Percentiles rank a stretch among this genome's conserved stretches.
phyloP scores from a whole-genome alignment of 768 basidiomycete genomes.

The Naematelia aurantialba region DNA sequence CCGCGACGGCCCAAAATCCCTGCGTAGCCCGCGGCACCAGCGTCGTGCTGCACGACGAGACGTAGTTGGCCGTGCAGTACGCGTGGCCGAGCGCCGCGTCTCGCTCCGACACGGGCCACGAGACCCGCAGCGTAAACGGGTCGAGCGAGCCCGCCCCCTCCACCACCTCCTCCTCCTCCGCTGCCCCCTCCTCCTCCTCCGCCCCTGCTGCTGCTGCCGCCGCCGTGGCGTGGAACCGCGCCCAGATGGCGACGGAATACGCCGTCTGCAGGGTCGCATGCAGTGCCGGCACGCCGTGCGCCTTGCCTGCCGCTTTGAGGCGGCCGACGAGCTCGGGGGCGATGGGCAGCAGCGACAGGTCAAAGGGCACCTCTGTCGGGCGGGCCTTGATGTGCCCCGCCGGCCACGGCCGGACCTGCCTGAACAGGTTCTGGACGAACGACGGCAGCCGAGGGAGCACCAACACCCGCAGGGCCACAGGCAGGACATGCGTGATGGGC shows the following conservation, averaged over 20 bases:
- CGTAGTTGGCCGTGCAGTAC: slow-evolving; percentile 16
- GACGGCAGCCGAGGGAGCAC: slow-evolving; percentile 10
- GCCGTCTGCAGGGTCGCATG: slow-evolving; percentile 17
- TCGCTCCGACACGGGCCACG: background rate
- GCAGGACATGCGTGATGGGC: slow-evolving; percentile 7
- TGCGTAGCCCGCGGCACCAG: background rate
- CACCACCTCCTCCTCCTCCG: too few species aligned
- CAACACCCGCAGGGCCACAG: slow-evolving; percentile 8
- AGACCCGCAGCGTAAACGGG: background rate
- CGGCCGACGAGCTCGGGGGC: slow-evolving; percentile 1
- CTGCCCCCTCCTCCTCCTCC: background rate
- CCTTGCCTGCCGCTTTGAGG: slow-evolving; percentile 9
- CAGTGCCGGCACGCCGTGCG: slow-evolving; percentile 16
- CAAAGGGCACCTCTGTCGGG: background rate
- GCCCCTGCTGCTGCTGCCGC: slow-evolving; percentile 14
- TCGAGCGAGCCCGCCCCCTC: too few species aligned
- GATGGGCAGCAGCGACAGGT: background rate
- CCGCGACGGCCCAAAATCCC: slow-evolving; percentile 15
- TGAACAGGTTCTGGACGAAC: slow-evolving; percentile 8
- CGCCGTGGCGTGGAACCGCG: slow-evolving; percentile 3
- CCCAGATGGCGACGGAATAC: slow-evolving; percentile 14
- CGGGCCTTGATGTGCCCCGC: background rate
- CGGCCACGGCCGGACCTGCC: background rate
- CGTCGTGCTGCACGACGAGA: slow-evolving; percentile 1
- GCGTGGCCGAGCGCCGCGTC: slow-evolving; percentile 13